Evolutionary conservation across 2,329 filamentous ascomycete species (phyloP).

Genomic region (Aspergillus pseudotamarii): DNA sequence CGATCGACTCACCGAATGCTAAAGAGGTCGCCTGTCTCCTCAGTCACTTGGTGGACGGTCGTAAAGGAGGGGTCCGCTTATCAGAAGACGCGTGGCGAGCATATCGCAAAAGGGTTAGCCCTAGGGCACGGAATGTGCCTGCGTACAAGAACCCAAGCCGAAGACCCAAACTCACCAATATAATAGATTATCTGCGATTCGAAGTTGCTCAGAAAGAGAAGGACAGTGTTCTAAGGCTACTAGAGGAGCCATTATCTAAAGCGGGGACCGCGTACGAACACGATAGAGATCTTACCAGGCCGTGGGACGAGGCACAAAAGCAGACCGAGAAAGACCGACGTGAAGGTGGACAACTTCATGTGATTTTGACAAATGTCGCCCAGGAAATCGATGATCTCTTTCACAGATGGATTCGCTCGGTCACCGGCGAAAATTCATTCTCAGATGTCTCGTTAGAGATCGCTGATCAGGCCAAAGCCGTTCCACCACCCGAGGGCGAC

Average conservation of each 20-base stretch:
- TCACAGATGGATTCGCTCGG: constrained; percentile 23
- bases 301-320: constrained; percentile 31
- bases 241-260: constrained; percentile 33
- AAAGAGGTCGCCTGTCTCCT: constrained; percentile 46
- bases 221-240: constrained; percentile 31
- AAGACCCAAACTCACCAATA: constrained; percentile 34
- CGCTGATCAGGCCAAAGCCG: constrained; percentile 30
- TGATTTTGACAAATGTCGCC: constrained; percentile 23
- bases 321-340: constrained; percentile 23
- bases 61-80: constrained; percentile 49
- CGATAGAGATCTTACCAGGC: constrained; percentile 41
- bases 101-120: constrained; percentile 39
- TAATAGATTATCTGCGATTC: constrained; percentile 51
- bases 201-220: constrained; percentile 38
- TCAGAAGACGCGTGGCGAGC: constrained; percentile 41
- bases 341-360: constrained; percentile 18
- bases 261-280: constrained; percentile 11
- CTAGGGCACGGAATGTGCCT: constrained; percentile 30
- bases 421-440: constrained; percentile 20
- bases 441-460: constrained; percentile 28
- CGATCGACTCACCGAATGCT: constrained; percentile 36
- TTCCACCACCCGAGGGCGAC: constrained; percentile 33
- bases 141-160: constrained; percentile 40
- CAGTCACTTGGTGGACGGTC: constrained; percentile 50
- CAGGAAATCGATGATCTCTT: constrained; percentile 22